Evolutionary conservation across 1,139 yeast genomes (phyloP).

Genomic region (Debaryomyces udenii): DNA sequence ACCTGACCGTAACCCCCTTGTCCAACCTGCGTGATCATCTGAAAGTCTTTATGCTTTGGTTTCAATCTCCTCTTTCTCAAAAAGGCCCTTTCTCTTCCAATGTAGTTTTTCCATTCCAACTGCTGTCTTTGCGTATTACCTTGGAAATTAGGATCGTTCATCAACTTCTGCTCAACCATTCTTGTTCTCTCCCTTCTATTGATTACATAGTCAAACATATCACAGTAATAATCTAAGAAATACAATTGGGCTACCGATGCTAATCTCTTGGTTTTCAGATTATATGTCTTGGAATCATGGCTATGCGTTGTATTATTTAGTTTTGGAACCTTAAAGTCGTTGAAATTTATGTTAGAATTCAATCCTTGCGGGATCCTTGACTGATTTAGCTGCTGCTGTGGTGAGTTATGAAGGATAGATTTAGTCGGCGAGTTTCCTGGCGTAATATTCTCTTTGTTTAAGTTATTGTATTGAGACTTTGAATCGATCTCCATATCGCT

Average conservation of each 20-base stretch:
- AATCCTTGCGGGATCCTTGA: slow-evolving; percentile 11
- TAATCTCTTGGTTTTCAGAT: slow-evolving; percentile 79
- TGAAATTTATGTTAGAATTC: slow-evolving; percentile 3
- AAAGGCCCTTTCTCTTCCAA: slow-evolving; percentile 81
- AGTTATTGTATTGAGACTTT: slow-evolving; percentile 7
- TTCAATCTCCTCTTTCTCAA: slow-evolving; percentile 87
- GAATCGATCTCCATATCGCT: slow-evolving; percentile 11
- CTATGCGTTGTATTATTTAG: slow-evolving; percentile 9
- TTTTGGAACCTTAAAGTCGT: slow-evolving; percentile 5
- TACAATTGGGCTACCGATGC: slow-evolving; percentile 84
- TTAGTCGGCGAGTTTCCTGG: slow-evolving; percentile 49
- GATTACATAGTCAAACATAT: slow-evolving; percentile 90
- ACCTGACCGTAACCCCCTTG: slow-evolving; percentile 99
- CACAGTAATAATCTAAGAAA: slow-evolving; percentile 94
- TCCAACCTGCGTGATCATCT: slow-evolving; percentile 96
- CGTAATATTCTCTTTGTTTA: slow-evolving; percentile 51
- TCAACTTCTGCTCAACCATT: slow-evolving; percentile 63
- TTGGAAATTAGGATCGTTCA: slow-evolving; percentile 43
- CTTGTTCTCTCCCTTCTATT: slow-evolving; percentile 78
- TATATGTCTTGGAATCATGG: slow-evolving; percentile 51
- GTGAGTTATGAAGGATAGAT: slow-evolving; percentile 41
- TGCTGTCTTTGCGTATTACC: slow-evolving; percentile 52
- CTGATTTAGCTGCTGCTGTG: slow-evolving; percentile 19
- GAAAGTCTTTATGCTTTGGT: slow-evolving; percentile 93
- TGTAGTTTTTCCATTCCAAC: slow-evolving; percentile 78